Evolutionary conservation across 192 early-diverging fungal genomes (phyloP), one percentile per base, ranked within the genome.

Genomic region (Mortierella antarctica): DNA sequence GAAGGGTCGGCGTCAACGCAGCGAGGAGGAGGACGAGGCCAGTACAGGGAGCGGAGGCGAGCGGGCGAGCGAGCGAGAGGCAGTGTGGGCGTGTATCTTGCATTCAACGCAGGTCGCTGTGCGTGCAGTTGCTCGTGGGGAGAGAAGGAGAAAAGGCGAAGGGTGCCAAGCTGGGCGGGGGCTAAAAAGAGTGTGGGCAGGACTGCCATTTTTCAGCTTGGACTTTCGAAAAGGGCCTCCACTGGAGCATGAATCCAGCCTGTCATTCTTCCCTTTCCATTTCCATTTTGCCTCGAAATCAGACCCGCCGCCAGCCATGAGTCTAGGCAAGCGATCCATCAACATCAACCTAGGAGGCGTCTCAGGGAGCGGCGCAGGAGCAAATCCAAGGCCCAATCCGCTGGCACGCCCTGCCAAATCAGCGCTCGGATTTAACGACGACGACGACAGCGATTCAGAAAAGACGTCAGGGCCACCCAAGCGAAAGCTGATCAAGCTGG

Each of bases 391-490:
- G 9, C 58, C 77, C 9, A 80, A 72, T 57, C 77, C 65, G 20
- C 68, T 80, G 21, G 57, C 55, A n/a, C 68, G 68, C 11, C 20
- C 58, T 15, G 31, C 52, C 2, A 76, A 63, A 64, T 6, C 74
- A 23, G 65, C 64, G 3, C 65, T 80, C 7, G 77, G 77, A 23
- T 80, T 80, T 23, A 59, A 72, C 46, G 77, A 80, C 67, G 61
- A 70, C 6, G 67, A 48, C 44, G 65, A 57, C 57, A 49, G 62
- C n/a, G 40, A 67, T 14, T 57, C 63, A 42, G 31, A 64, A 11
- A 39, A 45, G 0, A 62, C 14, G 7, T 46, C 42, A 15, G 77
- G 65, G 23, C 59, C 69, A 18, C 76, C 76, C 2, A 67, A 72
- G 42, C 70, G 65, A 17, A 80, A 80, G 53, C 70, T 59, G 20